Percentiles rank a stretch among this genome's conserved stretches.
phyloP scores from a whole-genome alignment of 2,329 filamentous ascomycete species.

The Xylaria multiplex region DNA sequence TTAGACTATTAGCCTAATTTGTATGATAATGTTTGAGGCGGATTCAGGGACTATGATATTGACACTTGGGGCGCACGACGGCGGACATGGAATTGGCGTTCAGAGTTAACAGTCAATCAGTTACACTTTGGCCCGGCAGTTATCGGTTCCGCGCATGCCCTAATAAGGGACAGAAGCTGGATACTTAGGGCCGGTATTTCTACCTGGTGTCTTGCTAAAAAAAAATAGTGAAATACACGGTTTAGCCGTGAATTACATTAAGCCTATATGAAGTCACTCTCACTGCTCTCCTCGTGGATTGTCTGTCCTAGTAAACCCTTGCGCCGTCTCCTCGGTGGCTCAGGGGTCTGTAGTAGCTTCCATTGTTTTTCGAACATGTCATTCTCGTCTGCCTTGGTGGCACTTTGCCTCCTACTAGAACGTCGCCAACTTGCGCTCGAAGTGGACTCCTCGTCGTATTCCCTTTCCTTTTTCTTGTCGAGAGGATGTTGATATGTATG shows the following conservation, averaged over 20 bases:
- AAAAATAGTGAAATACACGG: conserved; percentile 9
- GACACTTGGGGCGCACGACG: conserved; percentile 21
- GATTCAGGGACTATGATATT: neutral
- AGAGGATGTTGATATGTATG: conserved; percentile 11
- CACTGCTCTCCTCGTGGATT: conserved; percentile 78
- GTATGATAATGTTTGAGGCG: conserved; percentile 22
- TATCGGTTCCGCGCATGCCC: conserved; percentile 6
- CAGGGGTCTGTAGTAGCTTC: conserved; percentile 42
- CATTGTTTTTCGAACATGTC: conserved; percentile 44
- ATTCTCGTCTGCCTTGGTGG: conserved; percentile 10
- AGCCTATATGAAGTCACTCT: conserved; percentile 54
- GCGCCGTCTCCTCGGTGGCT: conserved; percentile 54
- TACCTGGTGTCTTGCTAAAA: neutral
- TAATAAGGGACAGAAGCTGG: neutral
- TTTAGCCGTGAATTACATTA: conserved; percentile 16
- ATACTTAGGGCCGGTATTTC: neutral
- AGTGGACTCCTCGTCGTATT: conserved; percentile 30
- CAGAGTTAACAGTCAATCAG: conserved; percentile 19
- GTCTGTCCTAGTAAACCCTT: conserved; percentile 70
- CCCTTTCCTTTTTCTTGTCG: conserved; percentile 28
- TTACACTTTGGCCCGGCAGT: conserved; percentile 9
- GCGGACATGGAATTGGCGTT: conserved; percentile 25
- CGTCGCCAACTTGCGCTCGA: conserved; percentile 18
- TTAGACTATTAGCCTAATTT: conserved; percentile 19
- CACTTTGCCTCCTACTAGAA: conserved; percentile 5